Evolutionary conservation across 805 yeast genomes (phyloP), one percentile per base, ranked within the genome.

Genomic region (Candida incommunis): DNA sequence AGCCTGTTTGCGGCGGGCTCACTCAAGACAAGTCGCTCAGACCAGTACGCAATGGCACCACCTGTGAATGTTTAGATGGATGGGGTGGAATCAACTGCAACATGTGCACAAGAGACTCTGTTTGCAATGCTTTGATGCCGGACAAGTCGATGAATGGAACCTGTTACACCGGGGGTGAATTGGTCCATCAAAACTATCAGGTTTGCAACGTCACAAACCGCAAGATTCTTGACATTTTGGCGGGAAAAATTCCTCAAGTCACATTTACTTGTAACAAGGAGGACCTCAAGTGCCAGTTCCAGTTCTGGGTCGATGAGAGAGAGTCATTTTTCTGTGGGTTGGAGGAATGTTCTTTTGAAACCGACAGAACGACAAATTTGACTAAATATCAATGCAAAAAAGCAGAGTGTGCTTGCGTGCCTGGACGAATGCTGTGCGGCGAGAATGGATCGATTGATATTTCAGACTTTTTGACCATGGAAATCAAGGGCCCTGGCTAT

Each of bases 61-160:
- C 69, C 0, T 92, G 98, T 63, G 66, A 66, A 0, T 90, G 98
- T 64, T 73, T 74, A 43, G 70, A 70, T 2, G 98, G 98, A 2
- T 92, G 98, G 98, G 66, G 69, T 3, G 97, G 98, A 40, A 82
- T 92, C 57, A 92, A 92, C 58, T 92, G 98, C 70, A 92, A 67
- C 48, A 62, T 92, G 59, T 92, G 98, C 63, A 66, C 70, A 22
- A 58, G 60, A 3, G 94, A 92, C 59, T 60, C 69, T 2, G 82
- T 80, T 1, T 92, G 98, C 66, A 83, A 85, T 59, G 66, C 82
- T 0, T 82, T 92, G 54, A 76, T 90, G 77, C 97, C 97, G 1
- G 87, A 78, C 35, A 83, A 82, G 2, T 50, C 48, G 31, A 62
- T 86, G 45, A 67, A 73, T 47, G 98, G 97, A 9, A 85, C 94